Evolutionary conservation across 306 rosid genomes (phyloP), one percentile per base, ranked within the genome.

Genomic region (Canavalia gladiata): DNA sequence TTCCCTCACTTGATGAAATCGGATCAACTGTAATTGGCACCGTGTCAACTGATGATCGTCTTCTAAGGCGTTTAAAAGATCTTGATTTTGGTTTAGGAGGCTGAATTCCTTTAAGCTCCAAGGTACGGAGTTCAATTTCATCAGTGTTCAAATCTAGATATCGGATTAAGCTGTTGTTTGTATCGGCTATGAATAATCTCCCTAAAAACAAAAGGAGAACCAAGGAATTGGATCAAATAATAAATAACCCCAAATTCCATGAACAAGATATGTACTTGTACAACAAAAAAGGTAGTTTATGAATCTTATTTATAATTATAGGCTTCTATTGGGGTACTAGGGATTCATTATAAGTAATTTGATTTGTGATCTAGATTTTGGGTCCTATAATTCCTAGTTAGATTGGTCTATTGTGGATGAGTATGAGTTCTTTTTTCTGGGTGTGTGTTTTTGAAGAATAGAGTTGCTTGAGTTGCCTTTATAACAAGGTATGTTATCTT

Each of bases 141-240:
- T 81, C 67, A 60, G 76, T 84, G 82, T 76, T 86, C 79, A 89
- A 82, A 87, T 95, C 93, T 59, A 95, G 79, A 89, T 88, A 95
- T 86, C 99, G 92, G 78, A 93, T 89, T 79, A 91, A 74, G 82
- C 88, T 93, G 84, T 93, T 95, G 92, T 95, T 93, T 65, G 98
- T 95, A 90, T 95, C 99, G 2, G 99, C 97, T 86, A 93, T 86
- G 60, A 87, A 87, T 49, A 95, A 66, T 88, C 93, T 89, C 80
- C 98, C 98, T 95, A 93, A 84, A 84, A 71, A 68, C 1, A 75
- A 46, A 49, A 43, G 34, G 55, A 51, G 51, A 68, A 79, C 49
- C 12, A 66, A 63, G 79, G 45, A 82, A 47, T 10, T 73, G 66
- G 81, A 64, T 72, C 77, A 7, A 62, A 49, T 39, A 79, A 71